Conservation (phyloP, 2,329 filamentous ascomycete genomes). For the Ascochyta lentis region DNA sequence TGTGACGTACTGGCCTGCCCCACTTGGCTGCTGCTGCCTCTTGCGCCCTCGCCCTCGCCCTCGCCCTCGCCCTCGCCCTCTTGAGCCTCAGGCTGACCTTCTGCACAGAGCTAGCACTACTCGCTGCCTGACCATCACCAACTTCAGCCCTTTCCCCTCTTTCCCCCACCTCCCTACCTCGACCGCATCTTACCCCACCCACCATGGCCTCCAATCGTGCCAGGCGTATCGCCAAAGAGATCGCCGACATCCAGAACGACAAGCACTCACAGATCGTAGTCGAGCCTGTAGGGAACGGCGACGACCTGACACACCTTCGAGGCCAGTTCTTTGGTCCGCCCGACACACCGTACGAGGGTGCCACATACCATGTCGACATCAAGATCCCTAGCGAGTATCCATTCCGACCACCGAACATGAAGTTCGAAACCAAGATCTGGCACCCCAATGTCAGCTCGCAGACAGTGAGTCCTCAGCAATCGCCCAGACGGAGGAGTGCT, state of each 20-base stretch:
- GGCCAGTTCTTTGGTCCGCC: constrained; percentile 87
- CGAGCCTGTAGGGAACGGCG: constrained; percentile 64
- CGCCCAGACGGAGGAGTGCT: constrained; percentile 18
- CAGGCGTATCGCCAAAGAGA: constrained; percentile 74
- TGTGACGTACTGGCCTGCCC: constrained; percentile 3
- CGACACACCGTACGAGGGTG: constrained; percentile 91
- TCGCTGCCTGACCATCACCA: constrained; percentile 21
- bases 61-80: too few relatives aligned
- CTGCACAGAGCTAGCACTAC: constrained; percentile 13
- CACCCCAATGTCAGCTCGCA: constrained; percentile 96
- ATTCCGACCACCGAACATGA: constrained; percentile 90
- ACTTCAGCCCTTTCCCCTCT: constrained; percentile 10
- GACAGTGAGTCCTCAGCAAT: constrained; percentile 67
- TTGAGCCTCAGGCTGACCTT: constrained; percentile 39
- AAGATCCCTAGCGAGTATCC: constrained; percentile 88
- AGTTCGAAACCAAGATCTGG: constrained; percentile 92
- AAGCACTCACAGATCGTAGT: constrained; percentile 78
- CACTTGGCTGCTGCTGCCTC: constrained; percentile 19
- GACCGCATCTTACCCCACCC: background rate
- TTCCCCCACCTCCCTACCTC: background rate
- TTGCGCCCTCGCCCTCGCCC: too few relatives aligned
- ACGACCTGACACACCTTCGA: constrained; percentile 80
- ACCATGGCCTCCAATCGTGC: constrained; percentile 64
- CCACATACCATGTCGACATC: constrained; percentile 82
- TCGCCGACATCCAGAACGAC: constrained; percentile 77